These are phyloP conservation scores for Citrus mangshanensis DNA, from an alignment of 345 rosid species.

Conservation along the genomic window DNA sequence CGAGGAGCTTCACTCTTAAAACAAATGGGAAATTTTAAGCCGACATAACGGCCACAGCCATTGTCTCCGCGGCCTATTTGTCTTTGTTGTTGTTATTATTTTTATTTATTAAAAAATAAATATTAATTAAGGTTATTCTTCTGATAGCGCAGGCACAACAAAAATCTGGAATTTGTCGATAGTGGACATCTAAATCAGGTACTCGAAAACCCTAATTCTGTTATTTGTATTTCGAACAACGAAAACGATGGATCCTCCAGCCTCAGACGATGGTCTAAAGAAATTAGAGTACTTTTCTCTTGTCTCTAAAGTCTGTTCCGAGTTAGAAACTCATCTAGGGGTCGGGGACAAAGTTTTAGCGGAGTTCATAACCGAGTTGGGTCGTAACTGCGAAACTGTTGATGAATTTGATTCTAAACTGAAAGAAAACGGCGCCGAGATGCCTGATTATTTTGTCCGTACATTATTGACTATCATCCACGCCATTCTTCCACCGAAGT, in stretches of 20 bases:
- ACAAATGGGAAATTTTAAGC: too few species aligned
- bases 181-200: neutral
- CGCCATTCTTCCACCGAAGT: constrained; percentile 68
- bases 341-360: constrained; percentile 72
- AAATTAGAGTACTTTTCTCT: constrained; percentile 56
- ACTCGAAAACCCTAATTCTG: neutral
- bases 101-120: too few species aligned
- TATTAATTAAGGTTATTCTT: neutral
- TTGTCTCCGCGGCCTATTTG: too few species aligned
- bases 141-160: too few species aligned
- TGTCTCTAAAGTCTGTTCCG: constrained; percentile 82
- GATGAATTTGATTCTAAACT: constrained; percentile 71
- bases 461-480: constrained; percentile 76
- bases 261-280: constrained; percentile 38
- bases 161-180: too few species aligned
- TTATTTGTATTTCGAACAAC: neutral
- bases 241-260: neutral
- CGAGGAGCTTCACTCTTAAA: too few species aligned
- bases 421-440: constrained; percentile 73
- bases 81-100: too few species aligned
- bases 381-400: constrained; percentile 51
- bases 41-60: too few species aligned
- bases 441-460: constrained; percentile 88
- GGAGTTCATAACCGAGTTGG: constrained; percentile 74
- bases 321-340: constrained; percentile 76